phyloP scores from a whole-genome alignment of 208 protist species.

The Naegleria lovaniensis region DNA sequence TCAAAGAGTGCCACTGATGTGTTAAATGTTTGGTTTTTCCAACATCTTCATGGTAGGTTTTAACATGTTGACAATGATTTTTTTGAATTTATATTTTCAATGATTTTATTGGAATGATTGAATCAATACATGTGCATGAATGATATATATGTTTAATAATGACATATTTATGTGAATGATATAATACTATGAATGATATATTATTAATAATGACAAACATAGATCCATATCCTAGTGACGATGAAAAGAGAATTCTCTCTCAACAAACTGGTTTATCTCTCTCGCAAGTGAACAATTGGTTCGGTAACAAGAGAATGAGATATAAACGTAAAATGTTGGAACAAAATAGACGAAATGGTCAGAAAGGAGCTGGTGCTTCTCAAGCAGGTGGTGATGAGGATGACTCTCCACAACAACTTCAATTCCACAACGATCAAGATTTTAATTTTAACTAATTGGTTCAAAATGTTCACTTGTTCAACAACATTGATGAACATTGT shows the following conservation, averaged over 20 bases:
- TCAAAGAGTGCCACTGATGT: not conserved
- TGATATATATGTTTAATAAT: no score
- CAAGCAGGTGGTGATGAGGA: not conserved
- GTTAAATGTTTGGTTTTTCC: conserved; percentile 33
- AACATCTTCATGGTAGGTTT: conserved; percentile 20
- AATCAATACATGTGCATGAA: no score
- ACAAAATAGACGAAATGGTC: not conserved
- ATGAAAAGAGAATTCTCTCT: conserved; percentile 29
- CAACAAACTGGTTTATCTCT: conserved; percentile 24
- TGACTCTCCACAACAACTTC: not conserved
- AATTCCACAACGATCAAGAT: not conserved
- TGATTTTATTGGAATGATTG: no score
- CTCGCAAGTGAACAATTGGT: conserved; percentile 39
- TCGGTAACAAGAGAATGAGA: conserved; percentile 40
- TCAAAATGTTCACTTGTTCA: not conserved
- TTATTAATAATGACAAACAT: no score
- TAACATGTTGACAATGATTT: no score
- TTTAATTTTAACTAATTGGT: not conserved
- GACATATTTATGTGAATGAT: no score
- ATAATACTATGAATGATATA: no score
- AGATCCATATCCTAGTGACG: conserved; percentile 35
- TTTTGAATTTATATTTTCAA: no score
- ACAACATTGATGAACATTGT: no score
- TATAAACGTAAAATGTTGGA: conserved; percentile 33
- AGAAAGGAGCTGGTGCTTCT: not conserved